A percentile compares a stretch with the other conserved stretches of the same genome.
Conservation (phyloP, 2,329 filamentous ascomycete species). For the Penicillium fuscoglaucum region DNA sequence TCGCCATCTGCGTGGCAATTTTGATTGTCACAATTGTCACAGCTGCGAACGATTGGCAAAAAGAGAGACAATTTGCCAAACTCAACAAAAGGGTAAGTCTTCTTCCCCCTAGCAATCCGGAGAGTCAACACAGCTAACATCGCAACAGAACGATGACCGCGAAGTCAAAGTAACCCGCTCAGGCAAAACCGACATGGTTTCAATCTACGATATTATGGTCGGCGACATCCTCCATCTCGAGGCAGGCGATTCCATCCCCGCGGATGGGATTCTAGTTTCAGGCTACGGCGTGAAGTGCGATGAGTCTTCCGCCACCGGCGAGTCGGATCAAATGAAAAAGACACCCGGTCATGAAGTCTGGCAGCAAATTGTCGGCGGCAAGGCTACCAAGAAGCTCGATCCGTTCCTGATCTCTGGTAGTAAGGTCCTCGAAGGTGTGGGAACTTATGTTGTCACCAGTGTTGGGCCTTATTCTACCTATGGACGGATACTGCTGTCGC, state of each 20-base stretch:
- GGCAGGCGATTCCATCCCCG: slow-evolving; percentile 69
- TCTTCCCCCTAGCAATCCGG: neutral
- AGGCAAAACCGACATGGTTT: slow-evolving; percentile 63
- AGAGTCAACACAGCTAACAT: slow-evolving; percentile 16
- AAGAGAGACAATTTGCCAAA: slow-evolving; percentile 64
- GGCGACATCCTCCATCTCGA: slow-evolving; percentile 70
- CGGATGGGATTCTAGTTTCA: slow-evolving; percentile 68
- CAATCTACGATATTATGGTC: slow-evolving; percentile 66
- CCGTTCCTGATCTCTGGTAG: slow-evolving; percentile 79
- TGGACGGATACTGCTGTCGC: slow-evolving; percentile 71
- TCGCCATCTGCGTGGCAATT: slow-evolving; percentile 66
- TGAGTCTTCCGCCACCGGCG: slow-evolving; percentile 71
- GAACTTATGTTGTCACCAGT: slow-evolving; percentile 72
- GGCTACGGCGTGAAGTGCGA: slow-evolving; percentile 69
- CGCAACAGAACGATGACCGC: slow-evolving; percentile 60
- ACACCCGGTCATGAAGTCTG: slow-evolving; percentile 60
- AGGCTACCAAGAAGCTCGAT: slow-evolving; percentile 58
- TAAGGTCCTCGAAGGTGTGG: slow-evolving; percentile 74
- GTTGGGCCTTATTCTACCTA: slow-evolving; percentile 73
- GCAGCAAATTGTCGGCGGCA: slow-evolving; percentile 55
- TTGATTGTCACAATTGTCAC: slow-evolving; percentile 64
- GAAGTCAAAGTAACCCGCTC: slow-evolving; percentile 67
- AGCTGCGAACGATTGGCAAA: slow-evolving; percentile 67
- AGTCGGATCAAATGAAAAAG: slow-evolving; percentile 72
- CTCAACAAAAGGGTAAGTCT: slow-evolving; percentile 53